Percentiles rank a stretch among this genome's conserved stretches.
Evolutionary conservation across 768 basidiomycete genomes (phyloP).

Genomic region (Phylloporus sp.): DNA sequence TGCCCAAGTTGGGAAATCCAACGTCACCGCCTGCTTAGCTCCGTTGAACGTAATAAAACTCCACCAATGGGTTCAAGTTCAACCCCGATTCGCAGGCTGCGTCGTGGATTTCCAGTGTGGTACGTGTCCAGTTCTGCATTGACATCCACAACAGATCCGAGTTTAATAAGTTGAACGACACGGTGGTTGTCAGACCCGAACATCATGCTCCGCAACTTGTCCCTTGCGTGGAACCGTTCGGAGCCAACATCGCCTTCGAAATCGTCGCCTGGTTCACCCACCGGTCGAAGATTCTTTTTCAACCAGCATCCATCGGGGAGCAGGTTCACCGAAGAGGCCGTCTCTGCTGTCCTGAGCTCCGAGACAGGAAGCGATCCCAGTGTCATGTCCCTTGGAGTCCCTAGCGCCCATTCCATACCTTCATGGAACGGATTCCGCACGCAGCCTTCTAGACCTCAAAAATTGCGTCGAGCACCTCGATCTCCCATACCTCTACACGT

Average conservation of each 20-base stretch:
- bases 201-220: slow-evolving; percentile 20
- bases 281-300: background rate
- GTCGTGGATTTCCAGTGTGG: background rate
- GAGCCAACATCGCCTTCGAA: slow-evolving; percentile 10
- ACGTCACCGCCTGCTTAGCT: no score
- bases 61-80: background rate
- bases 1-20: background rate
- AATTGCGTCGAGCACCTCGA: slow-evolving; percentile 9
- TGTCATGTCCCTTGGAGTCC: slow-evolving; percentile 1
- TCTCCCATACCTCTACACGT: background rate
- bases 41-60: background rate
- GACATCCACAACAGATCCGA: background rate
- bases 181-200: no score
- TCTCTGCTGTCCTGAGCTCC: slow-evolving; percentile 25
- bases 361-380: slow-evolving; percentile 27
- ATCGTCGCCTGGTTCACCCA: slow-evolving; percentile 15
- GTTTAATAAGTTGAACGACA: no score
- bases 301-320: slow-evolving; percentile 24
- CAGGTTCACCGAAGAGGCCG: slow-evolving; percentile 24
- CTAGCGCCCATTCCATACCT: background rate
- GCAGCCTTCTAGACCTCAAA: slow-evolving; percentile 16
- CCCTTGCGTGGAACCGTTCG: slow-evolving; percentile 1
- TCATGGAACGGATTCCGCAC: slow-evolving; percentile 4
- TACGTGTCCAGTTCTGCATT: background rate
- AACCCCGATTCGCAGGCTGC: background rate